These are phyloP conservation scores for Bisporella sp. DNA, from an alignment of 2,329 filamentous ascomycete genomes.

Conservation along the genomic window DNA sequence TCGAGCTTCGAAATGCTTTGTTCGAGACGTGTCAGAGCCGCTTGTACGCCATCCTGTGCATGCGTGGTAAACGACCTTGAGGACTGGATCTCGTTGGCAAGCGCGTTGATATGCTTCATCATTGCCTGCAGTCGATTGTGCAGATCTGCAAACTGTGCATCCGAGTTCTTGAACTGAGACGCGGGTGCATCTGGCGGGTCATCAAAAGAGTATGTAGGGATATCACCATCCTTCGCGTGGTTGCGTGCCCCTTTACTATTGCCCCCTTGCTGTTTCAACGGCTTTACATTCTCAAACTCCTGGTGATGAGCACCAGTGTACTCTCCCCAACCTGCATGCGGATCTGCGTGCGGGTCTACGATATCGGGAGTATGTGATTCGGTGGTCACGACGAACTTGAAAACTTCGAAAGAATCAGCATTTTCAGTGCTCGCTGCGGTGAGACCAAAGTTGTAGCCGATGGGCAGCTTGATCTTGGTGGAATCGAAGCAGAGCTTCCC, in stretches of 20 bases:
- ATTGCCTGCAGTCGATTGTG: slow-evolving; percentile 74
- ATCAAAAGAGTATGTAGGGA: slow-evolving; percentile 39
- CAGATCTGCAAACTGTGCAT: slow-evolving; percentile 72
- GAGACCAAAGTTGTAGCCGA: slow-evolving; percentile 79
- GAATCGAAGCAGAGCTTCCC: slow-evolving; percentile 77
- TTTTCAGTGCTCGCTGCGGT: slow-evolving; percentile 84
- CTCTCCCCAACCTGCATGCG: slow-evolving; percentile 5
- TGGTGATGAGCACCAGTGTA: slow-evolving; percentile 19
- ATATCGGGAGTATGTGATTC: slow-evolving; percentile 33
- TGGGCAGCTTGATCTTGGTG: slow-evolving; percentile 68
- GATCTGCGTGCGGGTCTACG: slow-evolving; percentile 19
- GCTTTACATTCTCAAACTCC: background rate
- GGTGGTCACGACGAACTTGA: slow-evolving; percentile 72
- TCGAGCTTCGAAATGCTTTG: slow-evolving; percentile 34
- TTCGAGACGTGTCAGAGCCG: slow-evolving; percentile 13
- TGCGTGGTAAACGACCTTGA: slow-evolving; percentile 45
- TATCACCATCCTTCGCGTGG: slow-evolving; percentile 8
- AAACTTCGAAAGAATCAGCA: slow-evolving; percentile 90
- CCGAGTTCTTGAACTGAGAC: slow-evolving; percentile 35
- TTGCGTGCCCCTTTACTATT: background rate
- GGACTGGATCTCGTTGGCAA: slow-evolving; percentile 50
- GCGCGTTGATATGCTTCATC: slow-evolving; percentile 58
- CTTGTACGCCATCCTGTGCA: slow-evolving; percentile 11
- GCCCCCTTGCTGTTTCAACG: slow-evolving; percentile 13
- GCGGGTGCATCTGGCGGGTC: slow-evolving; percentile 27